Evolutionary conservation across 129 eudicot species (phyloP), one percentile per base, ranked within the genome.

Genomic region (sunflower (Helianthus annuus)): DNA sequence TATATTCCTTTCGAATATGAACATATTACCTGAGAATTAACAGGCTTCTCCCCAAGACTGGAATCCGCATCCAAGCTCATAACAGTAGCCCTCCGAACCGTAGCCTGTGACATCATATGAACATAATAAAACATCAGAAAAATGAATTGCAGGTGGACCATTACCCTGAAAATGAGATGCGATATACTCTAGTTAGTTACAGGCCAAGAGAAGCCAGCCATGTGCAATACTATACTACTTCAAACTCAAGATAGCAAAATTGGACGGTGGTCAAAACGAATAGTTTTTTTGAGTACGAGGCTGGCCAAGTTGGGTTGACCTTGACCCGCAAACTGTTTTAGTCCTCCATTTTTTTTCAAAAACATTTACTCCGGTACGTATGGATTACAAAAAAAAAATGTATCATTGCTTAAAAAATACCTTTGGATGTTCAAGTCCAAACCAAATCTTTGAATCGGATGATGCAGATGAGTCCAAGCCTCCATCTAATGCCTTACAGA

Each of bases 381-480:
- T 70, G 53, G 53, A 38, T 2, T 70, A 70, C 32, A 7, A 54
- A 38, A 42, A 38, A 6, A 70, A 64, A 51, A 32, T 68, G 54
- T 34, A 34, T 32, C 7, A 32, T 51, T n/a, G 17, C 48, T 10
- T 66, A 42, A 34, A 38, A 13, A 24, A 42, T 85, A 91, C 97
- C 97, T 87, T 86, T 10, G 97, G 89, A 78, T 90, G 95, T 79
- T 93, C 96, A 60, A 93, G 84, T 15, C 87, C 95, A 80, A 93
- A 90, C 94, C 93, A 84, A 49, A 85, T 69, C 73, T 84, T 93
- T 64, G 90, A 80, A 77, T 90, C 87, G 24, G 87, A 81, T 48
- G 70, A 61, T 42, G 59, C 84, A 74, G 53, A 13, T 52, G 90
- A 66, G 19, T 79, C 86, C 77, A 78, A 54, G 42, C 79, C 78